These are phyloP conservation scores for Moricandia arvensis DNA, from an alignment of 345 rosid species.

Conservation along the genomic window DNA sequence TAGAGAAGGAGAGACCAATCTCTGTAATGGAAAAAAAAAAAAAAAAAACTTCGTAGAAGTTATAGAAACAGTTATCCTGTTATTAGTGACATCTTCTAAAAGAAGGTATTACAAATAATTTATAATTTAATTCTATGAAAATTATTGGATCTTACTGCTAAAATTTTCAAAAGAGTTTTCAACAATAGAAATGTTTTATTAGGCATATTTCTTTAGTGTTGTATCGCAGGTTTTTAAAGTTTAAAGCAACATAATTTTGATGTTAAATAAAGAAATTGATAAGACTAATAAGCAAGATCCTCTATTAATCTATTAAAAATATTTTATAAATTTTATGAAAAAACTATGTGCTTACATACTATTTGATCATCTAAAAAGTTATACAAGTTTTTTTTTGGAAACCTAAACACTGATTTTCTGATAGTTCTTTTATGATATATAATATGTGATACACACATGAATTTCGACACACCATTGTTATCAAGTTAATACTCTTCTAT, in stretches of 20 bases:
- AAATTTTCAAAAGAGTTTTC: no score
- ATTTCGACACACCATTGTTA: background rate
- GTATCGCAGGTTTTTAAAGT: background rate
- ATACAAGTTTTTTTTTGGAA: background rate
- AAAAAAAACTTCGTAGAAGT: background rate
- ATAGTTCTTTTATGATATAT: background rate
- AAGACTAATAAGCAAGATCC: background rate
- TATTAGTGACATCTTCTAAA: background rate
- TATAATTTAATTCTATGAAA: background rate
- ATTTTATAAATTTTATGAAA: background rate
- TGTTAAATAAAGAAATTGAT: background rate
- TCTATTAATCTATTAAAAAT: background rate
- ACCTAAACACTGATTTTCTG: background rate
- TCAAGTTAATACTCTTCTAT: background rate
- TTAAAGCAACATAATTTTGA: background rate
- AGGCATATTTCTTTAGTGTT: background rate
- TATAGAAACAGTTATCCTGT: background rate
- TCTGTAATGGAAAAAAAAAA: background rate
- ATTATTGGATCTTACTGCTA: background rate
- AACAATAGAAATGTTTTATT: background rate
- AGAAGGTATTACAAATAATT: no score
- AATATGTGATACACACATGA: no score
- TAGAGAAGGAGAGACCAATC: background rate
- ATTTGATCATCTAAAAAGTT: background rate
- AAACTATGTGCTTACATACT: background rate